Evolutionary conservation across 148 eudicot genomes (phyloP), one percentile per base, ranked within the genome.

Genomic region (Silene latifolia): DNA sequence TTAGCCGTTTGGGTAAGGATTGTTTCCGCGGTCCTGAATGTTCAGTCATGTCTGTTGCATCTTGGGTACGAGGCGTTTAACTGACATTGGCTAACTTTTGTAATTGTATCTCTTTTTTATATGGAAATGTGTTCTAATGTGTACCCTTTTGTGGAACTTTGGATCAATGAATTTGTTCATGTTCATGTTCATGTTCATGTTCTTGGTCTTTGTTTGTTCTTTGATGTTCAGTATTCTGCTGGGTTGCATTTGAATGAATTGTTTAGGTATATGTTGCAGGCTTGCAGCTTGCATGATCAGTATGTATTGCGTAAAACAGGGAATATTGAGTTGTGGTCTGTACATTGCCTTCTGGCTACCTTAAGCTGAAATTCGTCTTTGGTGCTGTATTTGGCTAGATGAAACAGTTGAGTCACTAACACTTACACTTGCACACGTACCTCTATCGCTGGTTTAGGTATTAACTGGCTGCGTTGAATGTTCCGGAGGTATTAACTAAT

Each of bases 11-110:
- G 35, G 35, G 35, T 81, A 67, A 62, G 75, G 17, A 73, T 68
- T 71, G 67, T 39, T 78, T 20, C 72, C 25, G 62, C 77, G 86
- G 74, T 80, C 80, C 47, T 85, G 76, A 68, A 73, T 78, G 72
- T 72, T 80, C 71, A 76, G 61, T 83, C 77, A 66, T 86, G 89
- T 88, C 5, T 77, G 83, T 85, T 85, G 80, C 74, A 72, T 75
- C 71, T 80, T 3, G 74, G 82, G 70, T 74, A 61, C 47, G 10
- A 61, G 61, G n/a, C 35, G 57, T 44, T 5, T 61, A 47, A 53
- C 10, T 54, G 69, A 67, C 53, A 63, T 71, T 54, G 76, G 66
- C 63, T 71, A 78, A 80, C 78, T 71, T 62, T 64, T 83, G 86
- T 82, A 83, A 62, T 73, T 74, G 71, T 69, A 23, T 39, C 84